Evolutionary conservation across 163 green algal genomes (phyloP).

Genomic region (Dunaliella salina): DNA sequence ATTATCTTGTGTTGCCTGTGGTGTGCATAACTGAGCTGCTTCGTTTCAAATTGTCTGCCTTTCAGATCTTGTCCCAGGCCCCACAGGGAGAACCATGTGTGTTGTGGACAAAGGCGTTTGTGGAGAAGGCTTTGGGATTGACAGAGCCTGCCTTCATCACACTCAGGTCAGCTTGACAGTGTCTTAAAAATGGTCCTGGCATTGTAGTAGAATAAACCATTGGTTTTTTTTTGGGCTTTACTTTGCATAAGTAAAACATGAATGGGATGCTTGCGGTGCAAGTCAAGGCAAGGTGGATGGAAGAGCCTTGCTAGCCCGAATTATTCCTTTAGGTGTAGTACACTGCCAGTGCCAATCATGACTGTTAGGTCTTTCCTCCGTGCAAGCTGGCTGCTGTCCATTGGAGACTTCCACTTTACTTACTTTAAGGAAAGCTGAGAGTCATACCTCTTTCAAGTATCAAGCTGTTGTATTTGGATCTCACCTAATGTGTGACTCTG

Average conservation of each 20-base stretch:
- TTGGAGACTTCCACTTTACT: neutral
- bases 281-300: too few relatives aligned
- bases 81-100: neutral
- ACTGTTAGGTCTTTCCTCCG: too few relatives aligned
- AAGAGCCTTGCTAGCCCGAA: neutral
- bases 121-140: neutral
- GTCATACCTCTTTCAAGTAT: neutral
- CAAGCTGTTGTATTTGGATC: neutral
- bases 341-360: neutral
- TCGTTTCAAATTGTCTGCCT: too few relatives aligned
- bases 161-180: neutral
- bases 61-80: neutral
- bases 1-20: neutral
- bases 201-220: neutral
- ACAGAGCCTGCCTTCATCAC: neutral
- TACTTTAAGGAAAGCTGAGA: neutral
- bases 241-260: neutral
- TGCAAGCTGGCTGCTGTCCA: neutral
- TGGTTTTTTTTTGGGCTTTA: neutral
- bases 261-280: too few relatives aligned
- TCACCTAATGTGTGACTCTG: too few relatives aligned
- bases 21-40: neutral
- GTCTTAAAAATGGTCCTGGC: neutral
- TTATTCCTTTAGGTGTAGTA: neutral
- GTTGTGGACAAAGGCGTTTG: neutral